A percentile compares a stretch with the other conserved stretches of the same genome.
Conservation (phyloP, 495 filamentous ascomycete genomes). For the Penicillium parvum region DNA sequence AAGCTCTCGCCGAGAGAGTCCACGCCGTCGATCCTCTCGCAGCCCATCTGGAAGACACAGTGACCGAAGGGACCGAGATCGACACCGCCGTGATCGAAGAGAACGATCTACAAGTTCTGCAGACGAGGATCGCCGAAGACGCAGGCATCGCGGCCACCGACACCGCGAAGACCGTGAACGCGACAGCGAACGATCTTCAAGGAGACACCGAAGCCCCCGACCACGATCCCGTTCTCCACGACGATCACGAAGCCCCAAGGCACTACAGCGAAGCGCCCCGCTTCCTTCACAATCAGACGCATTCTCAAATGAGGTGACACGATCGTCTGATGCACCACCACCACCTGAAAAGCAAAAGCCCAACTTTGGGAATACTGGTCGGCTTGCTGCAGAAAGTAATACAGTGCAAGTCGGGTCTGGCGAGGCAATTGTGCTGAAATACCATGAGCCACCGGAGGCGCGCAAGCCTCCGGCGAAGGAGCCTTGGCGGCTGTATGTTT, state of each 20-base stretch:
- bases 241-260: conserved; percentile 26
- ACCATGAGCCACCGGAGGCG: conserved; percentile 90
- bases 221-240: conserved; percentile 34
- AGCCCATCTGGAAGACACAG: conserved; percentile 23
- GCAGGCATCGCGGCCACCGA: conserved; percentile 29
- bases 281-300: conserved; percentile 67
- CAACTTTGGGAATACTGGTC: conserved; percentile 76
- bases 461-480: conserved; percentile 77
- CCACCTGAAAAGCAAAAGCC: conserved; percentile 78
- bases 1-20: conserved; percentile 28
- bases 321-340: conserved; percentile 28
- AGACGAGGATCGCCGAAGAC: conserved; percentile 27
- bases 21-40: conserved; percentile 28
- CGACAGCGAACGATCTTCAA: conserved; percentile 21
- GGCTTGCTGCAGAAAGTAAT: conserved; percentile 85
- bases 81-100: conserved; percentile 24
- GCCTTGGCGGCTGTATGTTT: conserved; percentile 86
- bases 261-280: conserved; percentile 47
- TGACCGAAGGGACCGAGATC: conserved; percentile 20
- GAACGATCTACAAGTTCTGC: conserved; percentile 21
- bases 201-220: conserved; percentile 24
- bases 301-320: conserved; percentile 52
- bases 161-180: conserved; percentile 27
- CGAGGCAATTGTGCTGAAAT: conserved; percentile 72
- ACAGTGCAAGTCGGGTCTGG: conserved; percentile 66